Evolutionary conservation across 139 green algal genomes (phyloP).

Genomic region (Choricystis sp.): DNA sequence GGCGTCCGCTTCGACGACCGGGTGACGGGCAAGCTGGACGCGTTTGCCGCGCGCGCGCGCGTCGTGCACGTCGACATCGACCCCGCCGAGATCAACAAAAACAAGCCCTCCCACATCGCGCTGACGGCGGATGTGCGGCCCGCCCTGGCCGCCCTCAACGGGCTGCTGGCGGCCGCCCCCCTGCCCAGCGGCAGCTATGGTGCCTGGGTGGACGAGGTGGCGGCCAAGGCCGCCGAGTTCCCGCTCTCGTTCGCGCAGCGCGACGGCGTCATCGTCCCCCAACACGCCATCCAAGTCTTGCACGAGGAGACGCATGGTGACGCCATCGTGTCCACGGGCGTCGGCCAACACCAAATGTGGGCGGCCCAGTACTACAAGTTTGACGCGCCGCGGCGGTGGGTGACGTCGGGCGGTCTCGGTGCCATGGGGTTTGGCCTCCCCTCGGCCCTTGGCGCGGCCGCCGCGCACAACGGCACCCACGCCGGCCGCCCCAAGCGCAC

Average conservation of each 20-base stretch:
- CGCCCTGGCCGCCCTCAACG: conserved; percentile 42
- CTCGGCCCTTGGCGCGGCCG: conserved; percentile 75
- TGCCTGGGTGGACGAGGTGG: conserved; percentile 45
- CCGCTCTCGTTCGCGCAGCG: conserved; percentile 71
- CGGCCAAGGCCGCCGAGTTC: conserved; percentile 49
- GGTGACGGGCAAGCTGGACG: conserved; percentile 93
- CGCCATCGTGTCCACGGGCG: conserved; percentile 91
- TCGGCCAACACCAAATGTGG: conserved; percentile 99
- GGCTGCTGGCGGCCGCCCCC: conserved; percentile 20
- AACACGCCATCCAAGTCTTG: conserved; percentile 79
- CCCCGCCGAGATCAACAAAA: conserved; percentile 97
- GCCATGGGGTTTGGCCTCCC: conserved; percentile 98
- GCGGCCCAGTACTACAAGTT: conserved; percentile 89
- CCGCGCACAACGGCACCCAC: conserved; percentile 61
- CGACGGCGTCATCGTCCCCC: conserved; percentile 86
- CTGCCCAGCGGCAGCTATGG: conserved; percentile 9
- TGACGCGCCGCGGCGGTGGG: conserved; percentile 53
- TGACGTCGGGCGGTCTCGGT: conserved; percentile 80
- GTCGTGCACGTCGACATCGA: conserved; percentile 99
- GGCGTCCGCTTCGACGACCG: conserved; percentile 99
- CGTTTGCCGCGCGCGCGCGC: conserved; percentile 70
- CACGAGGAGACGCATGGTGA: conserved; percentile 87
- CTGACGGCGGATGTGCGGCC: conserved; percentile 64
- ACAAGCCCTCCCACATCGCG: conserved; percentile 87
- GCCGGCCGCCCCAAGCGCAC: conserved; percentile 30